Percentiles rank a stretch among this genome's conserved stretches.
Conservation (phyloP, 345 rosid species). For the Brassica nigra region DNA sequence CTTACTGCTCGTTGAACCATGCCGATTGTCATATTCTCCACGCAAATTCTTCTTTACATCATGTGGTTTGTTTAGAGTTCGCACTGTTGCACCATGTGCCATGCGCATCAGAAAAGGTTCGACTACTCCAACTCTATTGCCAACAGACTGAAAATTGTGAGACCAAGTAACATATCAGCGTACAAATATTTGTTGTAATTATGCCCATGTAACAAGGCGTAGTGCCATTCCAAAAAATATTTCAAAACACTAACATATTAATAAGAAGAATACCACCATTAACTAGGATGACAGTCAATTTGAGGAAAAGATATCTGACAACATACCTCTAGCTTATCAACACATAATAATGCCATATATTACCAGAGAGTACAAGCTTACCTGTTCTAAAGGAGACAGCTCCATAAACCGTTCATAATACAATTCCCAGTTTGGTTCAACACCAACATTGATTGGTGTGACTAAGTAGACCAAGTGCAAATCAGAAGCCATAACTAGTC, state of each 20-base stretch:
- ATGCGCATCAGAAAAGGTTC: slow-evolving; percentile 98
- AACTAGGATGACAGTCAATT: slow-evolving; percentile 20
- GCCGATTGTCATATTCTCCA: slow-evolving; percentile 48
- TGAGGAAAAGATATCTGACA: slow-evolving; percentile 2
- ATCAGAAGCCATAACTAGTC: slow-evolving; percentile 95
- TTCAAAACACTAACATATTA: background rate
- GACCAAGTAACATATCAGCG: slow-evolving; percentile 24
- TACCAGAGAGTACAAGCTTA: slow-evolving; percentile 36
- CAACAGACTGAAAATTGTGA: slow-evolving; percentile 75
- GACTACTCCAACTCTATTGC: slow-evolving; percentile 86
- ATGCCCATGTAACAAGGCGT: slow-evolving; percentile 12
- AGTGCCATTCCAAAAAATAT: slow-evolving; percentile 1
- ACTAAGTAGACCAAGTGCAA: slow-evolving; percentile 89
- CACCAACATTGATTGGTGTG: slow-evolving; percentile 90
- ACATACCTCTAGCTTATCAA: slow-evolving; percentile 17
- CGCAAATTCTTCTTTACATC: slow-evolving; percentile 45
- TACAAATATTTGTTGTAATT: background rate
- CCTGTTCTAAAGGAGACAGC: slow-evolving; percentile 88
- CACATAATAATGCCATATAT: slow-evolving; percentile 6
- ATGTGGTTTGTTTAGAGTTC: slow-evolving; percentile 47
- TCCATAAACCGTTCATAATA: slow-evolving; percentile 88
- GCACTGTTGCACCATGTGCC: slow-evolving; percentile 95
- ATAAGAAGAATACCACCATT: background rate
- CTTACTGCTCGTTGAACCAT: slow-evolving; percentile 47
- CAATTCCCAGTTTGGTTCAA: slow-evolving; percentile 96